Evolutionary conservation across 2,329 filamentous ascomycete species (phyloP).

Genomic region (Chaetomium sp.): DNA sequence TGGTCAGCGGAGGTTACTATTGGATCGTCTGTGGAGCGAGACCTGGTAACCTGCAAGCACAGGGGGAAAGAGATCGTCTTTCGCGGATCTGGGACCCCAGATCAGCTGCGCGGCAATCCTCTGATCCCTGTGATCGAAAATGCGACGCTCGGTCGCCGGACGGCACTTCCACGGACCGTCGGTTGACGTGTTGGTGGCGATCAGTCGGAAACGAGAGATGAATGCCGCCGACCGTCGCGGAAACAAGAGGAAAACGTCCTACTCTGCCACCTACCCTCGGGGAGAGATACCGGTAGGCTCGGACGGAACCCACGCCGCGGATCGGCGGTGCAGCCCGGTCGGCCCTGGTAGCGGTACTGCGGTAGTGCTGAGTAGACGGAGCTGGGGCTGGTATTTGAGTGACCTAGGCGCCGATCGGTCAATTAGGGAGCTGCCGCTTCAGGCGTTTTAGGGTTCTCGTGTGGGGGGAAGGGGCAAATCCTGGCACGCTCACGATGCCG

Average conservation of each 20-base stretch:
- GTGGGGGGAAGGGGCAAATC: neutral
- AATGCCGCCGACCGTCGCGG: slow-evolving; percentile 5
- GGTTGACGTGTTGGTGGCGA: slow-evolving; percentile 27
- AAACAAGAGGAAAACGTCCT: neutral
- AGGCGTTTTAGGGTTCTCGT: slow-evolving; percentile 12
- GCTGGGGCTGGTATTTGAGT: slow-evolving; percentile 11
- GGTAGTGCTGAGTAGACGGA: slow-evolving; percentile 7
- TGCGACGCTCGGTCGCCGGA: slow-evolving; percentile 26
- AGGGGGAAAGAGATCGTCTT: slow-evolving; percentile 31
- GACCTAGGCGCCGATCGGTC: slow-evolving; percentile 19
- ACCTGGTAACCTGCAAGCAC: slow-evolving; percentile 27
- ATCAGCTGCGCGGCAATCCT: slow-evolving; percentile 33
- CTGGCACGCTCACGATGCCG: slow-evolving; percentile 12
- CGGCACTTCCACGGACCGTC: slow-evolving; percentile 33
- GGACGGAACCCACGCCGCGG: slow-evolving; percentile 12
- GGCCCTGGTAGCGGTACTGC: neutral
- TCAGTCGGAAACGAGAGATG: slow-evolving; percentile 25
- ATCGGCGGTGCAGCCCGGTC: slow-evolving; percentile 11
- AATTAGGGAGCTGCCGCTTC: slow-evolving; percentile 14
- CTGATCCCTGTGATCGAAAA: slow-evolving; percentile 36
- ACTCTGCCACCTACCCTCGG: neutral
- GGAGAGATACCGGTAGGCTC: neutral
- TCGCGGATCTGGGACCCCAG: slow-evolving; percentile 33
- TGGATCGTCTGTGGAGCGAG: slow-evolving; percentile 27
- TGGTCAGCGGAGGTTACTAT: slow-evolving; percentile 31